Percentiles rank a stretch among this genome's conserved stretches.
Evolutionary conservation across 2,329 filamentous ascomycete genomes (phyloP).

Genomic region (Colletotrichum phormii): DNA sequence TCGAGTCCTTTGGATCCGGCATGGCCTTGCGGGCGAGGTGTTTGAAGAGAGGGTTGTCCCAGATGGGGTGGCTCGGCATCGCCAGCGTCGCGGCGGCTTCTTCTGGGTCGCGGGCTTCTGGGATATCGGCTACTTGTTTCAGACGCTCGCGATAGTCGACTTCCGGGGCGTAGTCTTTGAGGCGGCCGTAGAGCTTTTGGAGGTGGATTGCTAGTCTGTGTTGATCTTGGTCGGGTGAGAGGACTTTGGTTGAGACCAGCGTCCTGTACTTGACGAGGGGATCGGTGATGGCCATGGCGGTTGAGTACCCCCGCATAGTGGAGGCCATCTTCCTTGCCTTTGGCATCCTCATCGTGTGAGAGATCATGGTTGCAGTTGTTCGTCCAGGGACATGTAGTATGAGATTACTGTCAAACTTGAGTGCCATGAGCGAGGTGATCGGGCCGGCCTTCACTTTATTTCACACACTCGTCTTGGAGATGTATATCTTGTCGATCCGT

Average conservation of each 20-base stretch:
- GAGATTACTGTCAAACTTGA: no score
- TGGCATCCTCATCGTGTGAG: constrained; percentile 39
- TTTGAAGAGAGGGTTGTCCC: constrained; percentile 68
- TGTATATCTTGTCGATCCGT: neutral
- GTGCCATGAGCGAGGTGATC: no score
- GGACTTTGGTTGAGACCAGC: constrained; percentile 73
- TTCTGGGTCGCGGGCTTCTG: constrained; percentile 46
- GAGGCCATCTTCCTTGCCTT: neutral
- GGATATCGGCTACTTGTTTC: constrained; percentile 65
- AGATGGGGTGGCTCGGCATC: constrained; percentile 64
- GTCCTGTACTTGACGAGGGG: constrained; percentile 82
- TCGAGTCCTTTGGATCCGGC: constrained; percentile 64
- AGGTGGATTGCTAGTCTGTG: constrained; percentile 80
- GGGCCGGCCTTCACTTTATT: neutral
- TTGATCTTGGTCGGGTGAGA: constrained; percentile 77
- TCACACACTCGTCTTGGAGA: neutral
- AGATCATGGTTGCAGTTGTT: constrained; percentile 8
- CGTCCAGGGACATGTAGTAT: neutral
- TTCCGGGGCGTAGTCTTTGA: constrained; percentile 83
- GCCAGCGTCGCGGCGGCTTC: constrained; percentile 55
- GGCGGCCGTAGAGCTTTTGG: constrained; percentile 78
- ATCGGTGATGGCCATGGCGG: constrained; percentile 73
- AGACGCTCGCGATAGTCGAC: constrained; percentile 76
- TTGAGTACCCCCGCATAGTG: constrained; percentile 47
- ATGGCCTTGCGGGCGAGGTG: constrained; percentile 65